Evolutionary conservation across 2,329 filamentous ascomycete species (phyloP), one percentile per base, ranked within the genome.

Genomic region (Cladophialophora yegresii): DNA sequence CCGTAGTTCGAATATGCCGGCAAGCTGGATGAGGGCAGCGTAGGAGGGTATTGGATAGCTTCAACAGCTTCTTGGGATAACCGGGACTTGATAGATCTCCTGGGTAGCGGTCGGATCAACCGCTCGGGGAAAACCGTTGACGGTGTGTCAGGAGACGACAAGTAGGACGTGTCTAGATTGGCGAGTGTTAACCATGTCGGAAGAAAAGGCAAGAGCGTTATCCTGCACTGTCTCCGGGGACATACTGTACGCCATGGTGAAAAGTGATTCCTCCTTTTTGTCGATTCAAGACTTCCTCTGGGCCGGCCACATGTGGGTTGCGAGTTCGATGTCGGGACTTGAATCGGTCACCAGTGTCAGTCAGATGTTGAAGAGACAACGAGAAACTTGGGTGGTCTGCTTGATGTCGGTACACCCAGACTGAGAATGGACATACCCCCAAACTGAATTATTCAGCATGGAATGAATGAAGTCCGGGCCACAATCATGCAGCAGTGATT

Each of bases 41-140:
- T 85, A 3, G 90, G 87, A 8, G 93, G 93, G 72, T 92, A 96
- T 71, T 88, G 84, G 72, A 97, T 95, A 32, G 89, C 86, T 59
- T 89, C 88, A 62, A 90, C 92, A 72, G 90, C 88, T 76, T 96
- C 91, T 65, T 91, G 89, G 33, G 93, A 93, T 58, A 99, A 83
- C 62, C 91, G 88, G 75, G 95, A 92, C 72, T 93, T 91, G 61
- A 99, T 84, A 69, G 91, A 89, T 73, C 92, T 89, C 79, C 91
- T 95, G 50, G 95, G 95, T 66, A 99, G 81, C 62, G 95, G 95
- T 74, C 92, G 89, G 75, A 99, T 99, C 66, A 93, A 90, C 77
- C 95, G 89, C 75, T 96, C 91, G 70, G 92, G 92, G 75, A 91
- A 96, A 73, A 91, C 83, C 65, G 90, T 87, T 65, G 92, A 95